These are phyloP conservation scores for Colletotrichum tofieldiae DNA, from an alignment of 2,329 filamentous ascomycete species.

Conservation along the genomic window DNA sequence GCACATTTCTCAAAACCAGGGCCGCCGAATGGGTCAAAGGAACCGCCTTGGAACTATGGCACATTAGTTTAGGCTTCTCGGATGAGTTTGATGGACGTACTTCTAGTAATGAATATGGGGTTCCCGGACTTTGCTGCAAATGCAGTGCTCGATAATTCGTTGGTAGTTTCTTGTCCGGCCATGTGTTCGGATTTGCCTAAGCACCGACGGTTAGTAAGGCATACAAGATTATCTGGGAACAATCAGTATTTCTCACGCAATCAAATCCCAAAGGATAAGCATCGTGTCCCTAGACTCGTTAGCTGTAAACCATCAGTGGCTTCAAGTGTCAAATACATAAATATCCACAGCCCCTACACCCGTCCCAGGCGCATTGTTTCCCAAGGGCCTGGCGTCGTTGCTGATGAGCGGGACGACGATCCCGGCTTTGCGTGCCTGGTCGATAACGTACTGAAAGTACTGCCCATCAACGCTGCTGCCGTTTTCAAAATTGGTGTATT, in stretches of 20 bases:
- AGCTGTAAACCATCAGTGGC: background rate
- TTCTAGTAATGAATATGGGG: conserved; percentile 75
- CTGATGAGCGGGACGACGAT: conserved; percentile 82
- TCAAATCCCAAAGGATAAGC: conserved; percentile 74
- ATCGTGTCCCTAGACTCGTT: conserved; percentile 61
- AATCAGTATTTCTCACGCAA: conserved; percentile 56
- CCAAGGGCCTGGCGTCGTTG: conserved; percentile 77
- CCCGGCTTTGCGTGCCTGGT: conserved; percentile 77
- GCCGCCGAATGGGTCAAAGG: conserved; percentile 84
- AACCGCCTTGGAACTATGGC: conserved; percentile 76
- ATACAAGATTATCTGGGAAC: background rate
- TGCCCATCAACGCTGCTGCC: conserved; percentile 67
- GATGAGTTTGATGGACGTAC: conserved; percentile 47
- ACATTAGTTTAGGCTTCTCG: background rate
- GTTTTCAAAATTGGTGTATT: conserved; percentile 74
- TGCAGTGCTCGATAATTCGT: conserved; percentile 62
- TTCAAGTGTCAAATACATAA: conserved; percentile 52
- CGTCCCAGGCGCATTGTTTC: conserved; percentile 76
- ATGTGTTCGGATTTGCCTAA: conserved; percentile 62
- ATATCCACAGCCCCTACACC: conserved; percentile 59
- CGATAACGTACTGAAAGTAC: conserved; percentile 80
- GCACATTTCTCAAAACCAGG: conserved; percentile 78
- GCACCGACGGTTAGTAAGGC: background rate
- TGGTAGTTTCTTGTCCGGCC: conserved; percentile 49
- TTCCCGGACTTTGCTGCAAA: conserved; percentile 70